Evolutionary conservation across 108 stramenopile species (phyloP).

Genomic region (Nitzschia inconspicua): DNA sequence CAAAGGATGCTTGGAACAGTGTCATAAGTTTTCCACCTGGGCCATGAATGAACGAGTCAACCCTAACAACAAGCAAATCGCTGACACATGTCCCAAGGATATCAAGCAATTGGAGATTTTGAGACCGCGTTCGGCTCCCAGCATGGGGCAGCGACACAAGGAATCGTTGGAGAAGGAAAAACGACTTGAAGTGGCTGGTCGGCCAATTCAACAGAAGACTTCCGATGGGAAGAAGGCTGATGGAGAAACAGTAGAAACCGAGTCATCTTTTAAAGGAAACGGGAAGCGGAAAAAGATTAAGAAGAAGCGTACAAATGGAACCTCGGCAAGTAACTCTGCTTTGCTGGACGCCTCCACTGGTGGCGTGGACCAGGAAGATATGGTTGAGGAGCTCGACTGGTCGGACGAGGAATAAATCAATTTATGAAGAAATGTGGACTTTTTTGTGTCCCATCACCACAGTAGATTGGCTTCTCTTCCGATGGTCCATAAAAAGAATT

Average conservation of each 20-base stretch:
- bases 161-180: conserved; percentile 76
- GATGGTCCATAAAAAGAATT: no score
- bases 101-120: conserved; percentile 78
- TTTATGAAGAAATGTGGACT: no score
- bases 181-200: conserved; percentile 31
- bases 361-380: conserved; percentile 50
- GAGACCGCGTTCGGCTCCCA: conserved; percentile 51
- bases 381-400: conserved; percentile 84
- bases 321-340: no score
- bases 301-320: conserved; percentile 10
- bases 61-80: conserved; percentile 6
- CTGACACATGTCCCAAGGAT: conserved; percentile 79
- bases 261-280: conserved; percentile 11
- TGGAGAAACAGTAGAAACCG: conserved; percentile 16
- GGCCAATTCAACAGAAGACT: conserved; percentile 27
- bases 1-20: conserved; percentile 78
- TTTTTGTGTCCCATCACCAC: no score
- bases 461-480: no score
- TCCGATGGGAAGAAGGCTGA: conserved; percentile 20
- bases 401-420: conserved; percentile 79
- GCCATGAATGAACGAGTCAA: conserved; percentile 55
- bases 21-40: conserved; percentile 56
- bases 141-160: conserved; percentile 78
- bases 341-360: neutral
- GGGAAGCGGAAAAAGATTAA: conserved; percentile 23